These are phyloP conservation scores for Globisporangium radiosum DNA, from an alignment of 352 stramenopile genomes.

Conservation along the genomic window DNA sequence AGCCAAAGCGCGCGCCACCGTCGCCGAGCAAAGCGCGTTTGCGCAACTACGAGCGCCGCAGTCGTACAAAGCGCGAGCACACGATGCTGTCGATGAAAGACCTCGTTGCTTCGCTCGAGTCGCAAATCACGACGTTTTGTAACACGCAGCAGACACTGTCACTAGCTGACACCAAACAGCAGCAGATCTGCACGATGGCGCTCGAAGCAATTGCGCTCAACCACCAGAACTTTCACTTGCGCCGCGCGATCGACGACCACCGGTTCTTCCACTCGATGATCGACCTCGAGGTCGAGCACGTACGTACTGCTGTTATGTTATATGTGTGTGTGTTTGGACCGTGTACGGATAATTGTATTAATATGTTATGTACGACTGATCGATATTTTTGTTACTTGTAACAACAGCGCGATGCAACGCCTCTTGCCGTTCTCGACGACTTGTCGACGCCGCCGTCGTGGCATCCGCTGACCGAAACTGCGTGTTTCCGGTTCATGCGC, in stretches of 20 bases:
- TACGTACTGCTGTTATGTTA: constrained; percentile 17
- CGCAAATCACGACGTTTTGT: constrained; percentile 28
- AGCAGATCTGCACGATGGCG: constrained; percentile 28
- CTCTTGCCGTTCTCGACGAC: constrained; percentile 14
- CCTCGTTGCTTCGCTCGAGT: constrained; percentile 28
- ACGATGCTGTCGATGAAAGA: constrained; percentile 53
- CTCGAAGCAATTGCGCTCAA: constrained; percentile 37
- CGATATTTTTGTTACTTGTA: not conserved
- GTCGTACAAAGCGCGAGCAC: constrained; percentile 43
- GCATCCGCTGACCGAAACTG: constrained; percentile 30
- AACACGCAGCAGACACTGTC: constrained; percentile 10
- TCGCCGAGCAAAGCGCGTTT: constrained; percentile 33
- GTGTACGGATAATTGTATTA: not conserved
- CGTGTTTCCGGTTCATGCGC: constrained; percentile 35
- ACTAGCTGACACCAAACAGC: constrained; percentile 6
- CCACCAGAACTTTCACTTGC: constrained; percentile 47
- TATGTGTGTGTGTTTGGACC: not conserved
- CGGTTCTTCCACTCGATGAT: constrained; percentile 56
- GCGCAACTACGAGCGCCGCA: constrained; percentile 49
- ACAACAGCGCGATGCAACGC: constrained; percentile 27
- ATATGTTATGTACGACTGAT: too few relatives aligned
- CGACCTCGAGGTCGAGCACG: constrained; percentile 52
- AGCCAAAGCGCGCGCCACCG: constrained; percentile 30
- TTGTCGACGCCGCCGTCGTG: constrained; percentile 25
- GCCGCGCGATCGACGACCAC: constrained; percentile 41